These are phyloP conservation scores for Primulina huaijiensis DNA, from an alignment of 257 asterid genomes.

Conservation along the genomic window DNA sequence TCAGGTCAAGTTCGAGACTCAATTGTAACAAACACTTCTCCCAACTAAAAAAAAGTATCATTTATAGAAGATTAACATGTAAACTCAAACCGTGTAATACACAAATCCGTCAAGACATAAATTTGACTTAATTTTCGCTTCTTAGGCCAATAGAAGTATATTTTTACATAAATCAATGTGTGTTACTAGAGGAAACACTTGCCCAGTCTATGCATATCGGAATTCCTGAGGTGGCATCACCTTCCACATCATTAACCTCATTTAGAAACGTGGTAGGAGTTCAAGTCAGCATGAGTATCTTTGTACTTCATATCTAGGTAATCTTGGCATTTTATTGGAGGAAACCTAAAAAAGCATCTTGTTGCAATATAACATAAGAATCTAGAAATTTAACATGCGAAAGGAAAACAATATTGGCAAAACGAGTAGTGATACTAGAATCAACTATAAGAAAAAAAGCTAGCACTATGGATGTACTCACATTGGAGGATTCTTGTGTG, in stretches of 20 bases:
- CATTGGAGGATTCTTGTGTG: conserved; percentile 76
- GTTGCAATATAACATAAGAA: conserved; percentile 11
- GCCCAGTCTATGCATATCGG: background rate
- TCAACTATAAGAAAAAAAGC: background rate
- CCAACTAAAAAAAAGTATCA: no score
- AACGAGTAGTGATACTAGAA: conserved; percentile 4
- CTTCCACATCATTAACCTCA: background rate
- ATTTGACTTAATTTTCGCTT: no score
- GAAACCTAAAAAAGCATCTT: conserved; percentile 45
- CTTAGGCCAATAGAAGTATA: no score
- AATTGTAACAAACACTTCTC: no score
- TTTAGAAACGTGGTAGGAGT: conserved; percentile 38
- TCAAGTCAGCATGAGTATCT: conserved; percentile 59
- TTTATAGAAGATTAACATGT: background rate
- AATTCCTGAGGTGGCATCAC: background rate
- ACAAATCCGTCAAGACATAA: no score
- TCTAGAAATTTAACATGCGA: background rate
- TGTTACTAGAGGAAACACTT: no score
- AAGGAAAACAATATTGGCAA: background rate
- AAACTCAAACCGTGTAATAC: background rate
- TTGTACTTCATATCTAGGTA: conserved; percentile 60
- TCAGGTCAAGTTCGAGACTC: no score
- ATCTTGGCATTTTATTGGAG: conserved; percentile 59
- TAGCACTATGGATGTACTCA: conserved; percentile 30
- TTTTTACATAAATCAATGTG: no score